Evolutionary conservation across 495 filamentous ascomycete species (phyloP), one percentile per base, ranked within the genome.

Genomic region (Elasticomyces elasticus): DNA sequence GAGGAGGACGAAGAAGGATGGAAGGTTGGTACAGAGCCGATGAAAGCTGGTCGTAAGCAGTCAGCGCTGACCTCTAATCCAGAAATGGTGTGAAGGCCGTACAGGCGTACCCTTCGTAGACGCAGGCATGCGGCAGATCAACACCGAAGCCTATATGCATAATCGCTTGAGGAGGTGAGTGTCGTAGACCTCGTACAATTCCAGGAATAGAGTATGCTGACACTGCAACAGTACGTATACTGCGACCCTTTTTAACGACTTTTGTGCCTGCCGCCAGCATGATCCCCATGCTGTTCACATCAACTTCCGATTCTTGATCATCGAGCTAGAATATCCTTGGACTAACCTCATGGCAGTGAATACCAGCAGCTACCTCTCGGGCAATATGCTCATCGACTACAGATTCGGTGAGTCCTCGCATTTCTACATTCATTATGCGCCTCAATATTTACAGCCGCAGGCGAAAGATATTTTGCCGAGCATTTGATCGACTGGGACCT

Each of bases 401-500:
- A 61, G 72, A 10, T 49, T 64, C 2, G 72, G 72, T 0, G 72
- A 74, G 50, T 55, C n/a, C n/a, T n/a, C n/a, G n/a, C n/a, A n/a
- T n/a, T n/a, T n/a, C n/a, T n/a, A n/a, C n/a, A n/a, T n/a, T n/a
- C n/a, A n/a, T n/a, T n/a, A n/a, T n/a, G n/a, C n/a, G n/a, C n/a
- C n/a, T n/a, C n/a, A n/a, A n/a, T n/a, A n/a, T n/a, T n/a, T n/a
- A n/a, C n/a, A n/a, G n/a, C n/a, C n/a, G n/a, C n/a, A n/a, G n/a
- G n/a, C n/a, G n/a, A n/a, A n/a, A n/a, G 72, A 1, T 74, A 70
- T 44, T 74, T 74, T 55, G 72, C 69, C 7, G 71, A 73, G 52
- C 68, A 66, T 9, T 49, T 74, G 12, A 57, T 74, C 9, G 72
- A 74, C 56, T 74, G 72, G 72, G 72, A 74, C 61, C 43, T 74